These are phyloP conservation scores for Medicago lupulina DNA, from an alignment of 306 rosid species.

Conservation along the genomic window DNA sequence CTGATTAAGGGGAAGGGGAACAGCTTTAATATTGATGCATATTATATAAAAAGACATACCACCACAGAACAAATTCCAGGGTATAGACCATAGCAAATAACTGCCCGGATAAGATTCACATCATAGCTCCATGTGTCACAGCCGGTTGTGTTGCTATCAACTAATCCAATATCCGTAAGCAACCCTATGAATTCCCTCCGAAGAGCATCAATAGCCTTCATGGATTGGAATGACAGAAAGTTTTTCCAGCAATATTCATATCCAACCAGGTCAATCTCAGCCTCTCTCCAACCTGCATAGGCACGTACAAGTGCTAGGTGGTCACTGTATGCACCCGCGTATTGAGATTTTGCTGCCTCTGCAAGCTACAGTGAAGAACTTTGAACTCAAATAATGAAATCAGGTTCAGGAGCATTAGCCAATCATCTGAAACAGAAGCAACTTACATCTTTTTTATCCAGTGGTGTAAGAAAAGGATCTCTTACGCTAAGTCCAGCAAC, in stretches of 20 bases:
- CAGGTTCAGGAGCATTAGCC: slow-evolving; percentile 31
- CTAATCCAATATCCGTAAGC: slow-evolving; percentile 76
- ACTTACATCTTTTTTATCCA: slow-evolving; percentile 94
- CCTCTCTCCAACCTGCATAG: slow-evolving; percentile 86
- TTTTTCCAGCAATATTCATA: slow-evolving; percentile 96
- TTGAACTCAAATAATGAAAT: slow-evolving; percentile 43
- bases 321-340: slow-evolving; percentile 79
- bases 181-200: slow-evolving; percentile 77
- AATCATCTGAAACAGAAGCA: slow-evolving; percentile 30
- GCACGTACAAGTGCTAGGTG: slow-evolving; percentile 93
- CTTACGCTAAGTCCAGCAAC: slow-evolving; percentile 96
- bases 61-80: slow-evolving; percentile 94
- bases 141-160: slow-evolving; percentile 65
- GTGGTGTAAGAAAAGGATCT: slow-evolving; percentile 88
- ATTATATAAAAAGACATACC: slow-evolving; percentile 53
- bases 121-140: slow-evolving; percentile 73
- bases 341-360: slow-evolving; percentile 90
- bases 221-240: slow-evolving; percentile 82
- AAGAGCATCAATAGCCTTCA: slow-evolving; percentile 96
- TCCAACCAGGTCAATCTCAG: slow-evolving; percentile 76
- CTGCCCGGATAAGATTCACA: slow-evolving; percentile 72
- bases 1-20: slow-evolving; percentile 15
- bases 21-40: slow-evolving; percentile 1
- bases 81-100: slow-evolving; percentile 89
- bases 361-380: slow-evolving; percentile 72